These are phyloP conservation scores for Asclepias syriaca DNA, from an alignment of 257 asterid genomes.

Conservation along the genomic window DNA sequence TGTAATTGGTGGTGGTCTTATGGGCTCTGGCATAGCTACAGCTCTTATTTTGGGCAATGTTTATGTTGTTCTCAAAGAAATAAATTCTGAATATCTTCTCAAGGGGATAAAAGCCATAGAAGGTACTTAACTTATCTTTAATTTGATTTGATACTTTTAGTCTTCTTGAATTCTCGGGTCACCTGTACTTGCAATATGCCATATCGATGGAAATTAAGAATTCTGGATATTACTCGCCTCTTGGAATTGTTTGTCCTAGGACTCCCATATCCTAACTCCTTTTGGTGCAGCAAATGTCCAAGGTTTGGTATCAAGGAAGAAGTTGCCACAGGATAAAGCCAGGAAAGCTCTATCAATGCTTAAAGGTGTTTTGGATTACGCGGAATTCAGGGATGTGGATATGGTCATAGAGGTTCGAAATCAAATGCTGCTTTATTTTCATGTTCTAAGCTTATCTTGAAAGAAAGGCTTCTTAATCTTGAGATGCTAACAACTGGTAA, in stretches of 20 bases:
- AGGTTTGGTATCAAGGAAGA: conserved; percentile 73
- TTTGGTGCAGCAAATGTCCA: conserved; percentile 58
- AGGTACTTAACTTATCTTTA: conserved; percentile 36
- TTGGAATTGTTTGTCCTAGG: not conserved
- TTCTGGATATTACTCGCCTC: not conserved
- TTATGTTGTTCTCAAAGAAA: conserved; percentile 75
- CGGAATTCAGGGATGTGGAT: conserved; percentile 84
- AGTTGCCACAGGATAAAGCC: conserved; percentile 66
- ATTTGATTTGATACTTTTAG: not conserved
- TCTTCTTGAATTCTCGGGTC: not conserved
- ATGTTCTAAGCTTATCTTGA: not conserved
- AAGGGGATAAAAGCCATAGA: conserved; percentile 77
- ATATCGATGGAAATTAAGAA: not conserved
- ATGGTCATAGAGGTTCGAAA: conserved; percentile 85
- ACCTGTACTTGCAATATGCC: not conserved
- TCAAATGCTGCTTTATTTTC: not conserved
- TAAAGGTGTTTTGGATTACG: conserved; percentile 75
- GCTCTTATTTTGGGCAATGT: conserved; percentile 63
- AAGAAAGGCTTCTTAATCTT: not conserved
- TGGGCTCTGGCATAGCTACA: conserved; percentile 99
- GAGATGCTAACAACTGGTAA: not conserved
- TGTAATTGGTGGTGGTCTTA: conserved; percentile 93
- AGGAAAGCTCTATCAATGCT: conserved; percentile 61
- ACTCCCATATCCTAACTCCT: conserved; percentile 13
- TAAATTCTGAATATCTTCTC: conserved; percentile 75